A percentile compares a stretch with the other conserved stretches of the same genome.
These are phyloP conservation scores for Luffa acutangula DNA, from an alignment of 306 rosid genomes.

Conservation along the genomic window DNA sequence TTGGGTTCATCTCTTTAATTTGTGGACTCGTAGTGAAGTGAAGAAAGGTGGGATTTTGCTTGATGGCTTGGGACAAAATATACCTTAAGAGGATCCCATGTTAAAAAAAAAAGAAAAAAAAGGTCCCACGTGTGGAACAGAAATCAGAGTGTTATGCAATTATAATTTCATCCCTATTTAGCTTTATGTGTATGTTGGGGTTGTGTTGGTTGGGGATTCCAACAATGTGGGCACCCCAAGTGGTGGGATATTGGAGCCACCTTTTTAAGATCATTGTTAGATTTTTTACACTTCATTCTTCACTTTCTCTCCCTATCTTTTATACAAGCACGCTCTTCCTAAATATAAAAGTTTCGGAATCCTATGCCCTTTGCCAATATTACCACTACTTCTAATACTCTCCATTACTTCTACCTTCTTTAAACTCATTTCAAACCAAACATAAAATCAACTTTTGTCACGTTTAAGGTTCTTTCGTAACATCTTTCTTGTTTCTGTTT, in stretches of 20 bases:
- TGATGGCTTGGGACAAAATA: conserved; percentile 20
- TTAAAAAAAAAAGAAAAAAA: not conserved
- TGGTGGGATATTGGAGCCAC: conserved; percentile 54
- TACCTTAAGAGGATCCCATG: conserved; percentile 14
- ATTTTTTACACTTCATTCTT: conserved; percentile 28
- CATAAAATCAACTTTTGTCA: too few relatives aligned
- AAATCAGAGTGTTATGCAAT: conserved; percentile 22
- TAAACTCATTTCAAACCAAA: too few relatives aligned
- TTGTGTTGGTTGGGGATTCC: conserved; percentile 81
- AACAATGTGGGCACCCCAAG: conserved; percentile 18
- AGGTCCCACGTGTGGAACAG: conserved; percentile 86
- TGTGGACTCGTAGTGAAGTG: not conserved
- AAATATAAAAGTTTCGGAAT: conserved; percentile 61
- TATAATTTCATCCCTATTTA: conserved; percentile 4
- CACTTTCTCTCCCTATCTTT: conserved; percentile 58
- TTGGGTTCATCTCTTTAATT: not conserved
- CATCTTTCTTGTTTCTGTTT: too few relatives aligned
- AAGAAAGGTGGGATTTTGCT: conserved; percentile 10
- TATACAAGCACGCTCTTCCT: conserved; percentile 50
- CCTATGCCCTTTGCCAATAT: conserved; percentile 49
- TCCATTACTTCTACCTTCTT: too few relatives aligned
- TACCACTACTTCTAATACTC: too few relatives aligned
- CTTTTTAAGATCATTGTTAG: conserved; percentile 40
- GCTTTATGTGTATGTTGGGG: conserved; percentile 8
- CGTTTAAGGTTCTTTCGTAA: too few relatives aligned